phyloP scores from a whole-genome alignment of 495 filamentous ascomycete species.

The Penicillium simplicissimum region DNA sequence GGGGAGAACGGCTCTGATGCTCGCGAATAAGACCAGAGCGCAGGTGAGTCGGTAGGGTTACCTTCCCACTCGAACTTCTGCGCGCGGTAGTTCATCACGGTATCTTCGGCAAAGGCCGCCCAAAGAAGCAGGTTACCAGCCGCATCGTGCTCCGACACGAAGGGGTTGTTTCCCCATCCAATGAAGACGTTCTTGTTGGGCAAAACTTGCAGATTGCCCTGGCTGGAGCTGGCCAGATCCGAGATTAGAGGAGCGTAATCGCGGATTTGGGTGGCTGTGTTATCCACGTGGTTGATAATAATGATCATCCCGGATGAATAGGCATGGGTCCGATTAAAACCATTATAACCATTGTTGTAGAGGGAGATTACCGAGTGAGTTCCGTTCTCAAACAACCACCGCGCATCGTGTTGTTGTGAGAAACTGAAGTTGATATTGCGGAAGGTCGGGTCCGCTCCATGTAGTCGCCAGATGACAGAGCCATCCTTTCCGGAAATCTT shows the following conservation, averaged over 20 bases:
- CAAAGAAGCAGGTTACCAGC: conserved; percentile 56
- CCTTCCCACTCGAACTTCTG: conserved; percentile 49
- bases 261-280: conserved; percentile 49
- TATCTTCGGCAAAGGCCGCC: conserved; percentile 37
- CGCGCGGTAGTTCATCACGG: conserved; percentile 48
- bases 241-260: conserved; percentile 43
- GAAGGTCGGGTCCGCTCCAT: conserved; percentile 52
- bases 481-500: conserved; percentile 62
- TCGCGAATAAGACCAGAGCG: conserved; percentile 45
- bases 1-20: conserved; percentile 30
- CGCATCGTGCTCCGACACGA: conserved; percentile 57
- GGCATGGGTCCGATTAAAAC: conserved; percentile 46
- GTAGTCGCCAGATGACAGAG: conserved; percentile 57
- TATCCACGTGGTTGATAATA: conserved; percentile 51
- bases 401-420: conserved; percentile 64
- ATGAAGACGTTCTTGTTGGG: conserved; percentile 57
- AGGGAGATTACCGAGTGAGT: conserved; percentile 55
- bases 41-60: conserved; percentile 45
- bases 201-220: conserved; percentile 61
- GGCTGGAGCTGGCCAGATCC: conserved; percentile 56
- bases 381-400: conserved; percentile 52
- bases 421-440: conserved; percentile 54
- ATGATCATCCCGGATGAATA: conserved; percentile 61
- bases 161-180: conserved; percentile 61
- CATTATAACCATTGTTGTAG: conserved; percentile 58